phyloP scores from a whole-genome alignment of 352 stramenopile genomes.

The Phytophthora quininea region DNA sequence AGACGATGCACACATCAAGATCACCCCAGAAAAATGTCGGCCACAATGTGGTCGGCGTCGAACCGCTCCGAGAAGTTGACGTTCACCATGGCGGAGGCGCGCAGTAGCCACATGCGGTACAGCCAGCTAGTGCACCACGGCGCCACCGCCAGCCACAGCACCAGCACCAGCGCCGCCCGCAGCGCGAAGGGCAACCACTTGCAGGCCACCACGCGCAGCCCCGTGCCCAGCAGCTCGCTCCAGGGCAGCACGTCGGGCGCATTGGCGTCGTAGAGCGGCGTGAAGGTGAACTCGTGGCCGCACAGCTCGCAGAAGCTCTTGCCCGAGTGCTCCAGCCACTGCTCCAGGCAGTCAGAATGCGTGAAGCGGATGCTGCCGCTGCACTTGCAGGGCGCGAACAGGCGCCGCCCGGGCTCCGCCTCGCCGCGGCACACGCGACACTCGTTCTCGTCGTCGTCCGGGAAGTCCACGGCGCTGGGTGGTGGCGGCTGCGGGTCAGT shows the following conservation, averaged over 20 bases:
- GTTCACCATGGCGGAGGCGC: slow-evolving; percentile 84
- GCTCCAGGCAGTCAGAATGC: slow-evolving; percentile 94
- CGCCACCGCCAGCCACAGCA: slow-evolving; percentile 89
- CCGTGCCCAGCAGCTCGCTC: slow-evolving; percentile 86
- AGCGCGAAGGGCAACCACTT: slow-evolving; percentile 92
- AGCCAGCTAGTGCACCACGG: slow-evolving; percentile 93
- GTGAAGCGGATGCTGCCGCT: slow-evolving; percentile 94
- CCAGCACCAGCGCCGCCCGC: slow-evolving; percentile 70
- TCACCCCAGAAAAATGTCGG: slow-evolving; percentile 90
- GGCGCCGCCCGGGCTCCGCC: slow-evolving; percentile 71
- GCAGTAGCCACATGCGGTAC: slow-evolving; percentile 94
- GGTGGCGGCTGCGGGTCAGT: not conserved
- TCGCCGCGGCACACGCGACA: slow-evolving; percentile 94
- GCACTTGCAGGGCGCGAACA: slow-evolving; percentile 93
- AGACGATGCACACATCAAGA: slow-evolving; percentile 92
- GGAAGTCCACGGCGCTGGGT: slow-evolving; percentile 15
- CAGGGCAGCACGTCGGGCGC: slow-evolving; percentile 89
- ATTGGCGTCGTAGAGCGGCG: slow-evolving; percentile 88
- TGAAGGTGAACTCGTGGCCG: slow-evolving; percentile 93
- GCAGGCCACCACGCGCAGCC: slow-evolving; percentile 75
- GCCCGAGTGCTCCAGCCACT: slow-evolving; percentile 93
- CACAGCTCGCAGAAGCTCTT: slow-evolving; percentile 95
- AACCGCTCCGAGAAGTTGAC: slow-evolving; percentile 86
- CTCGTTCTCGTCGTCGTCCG: slow-evolving; percentile 88
- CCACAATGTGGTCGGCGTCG: slow-evolving; percentile 65